Conservation (phyloP, 805 yeast genomes). For the Yarrowia hollandica region DNA sequence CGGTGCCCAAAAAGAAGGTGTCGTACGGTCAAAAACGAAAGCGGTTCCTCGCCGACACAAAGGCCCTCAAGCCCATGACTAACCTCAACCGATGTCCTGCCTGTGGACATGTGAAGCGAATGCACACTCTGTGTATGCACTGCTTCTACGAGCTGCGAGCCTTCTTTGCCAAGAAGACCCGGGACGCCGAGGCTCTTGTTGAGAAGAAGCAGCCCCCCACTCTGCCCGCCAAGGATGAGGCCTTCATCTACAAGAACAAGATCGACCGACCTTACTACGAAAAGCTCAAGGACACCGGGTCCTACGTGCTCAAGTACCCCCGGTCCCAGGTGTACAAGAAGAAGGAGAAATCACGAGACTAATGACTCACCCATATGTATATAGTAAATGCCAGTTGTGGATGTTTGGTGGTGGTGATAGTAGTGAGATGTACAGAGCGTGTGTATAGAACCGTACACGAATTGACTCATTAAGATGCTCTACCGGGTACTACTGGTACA, state of each 20-base stretch:
- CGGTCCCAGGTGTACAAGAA: slow-evolving; percentile 22
- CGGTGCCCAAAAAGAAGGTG: slow-evolving; percentile 92
- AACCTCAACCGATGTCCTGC: slow-evolving; percentile 90
- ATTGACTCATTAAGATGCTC: too few relatives aligned
- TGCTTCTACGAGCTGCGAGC: slow-evolving; percentile 81
- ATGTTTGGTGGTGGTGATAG: too few relatives aligned
- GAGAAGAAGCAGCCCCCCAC: slow-evolving; percentile 31
- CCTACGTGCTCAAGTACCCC: slow-evolving; percentile 17
- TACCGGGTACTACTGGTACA: too few relatives aligned
- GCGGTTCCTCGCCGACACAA: slow-evolving; percentile 76
- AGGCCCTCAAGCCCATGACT: slow-evolving; percentile 72
- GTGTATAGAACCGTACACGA: too few relatives aligned
- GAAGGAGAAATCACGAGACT: not conserved
- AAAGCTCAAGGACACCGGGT: slow-evolving; percentile 15
- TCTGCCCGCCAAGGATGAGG: slow-evolving; percentile 33
- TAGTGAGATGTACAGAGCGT: too few relatives aligned
- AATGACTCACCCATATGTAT: not conserved
- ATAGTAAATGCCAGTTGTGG: too few relatives aligned
- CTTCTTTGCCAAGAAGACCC: slow-evolving; percentile 54
- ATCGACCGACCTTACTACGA: slow-evolving; percentile 33
- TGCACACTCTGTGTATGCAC: slow-evolving; percentile 89
- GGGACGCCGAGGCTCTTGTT: slow-evolving; percentile 31
- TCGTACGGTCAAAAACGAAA: slow-evolving; percentile 85
- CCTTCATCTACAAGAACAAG: slow-evolving; percentile 38
- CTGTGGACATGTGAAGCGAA: slow-evolving; percentile 88